These are phyloP conservation scores for Cairneyella variabilis DNA, from an alignment of 495 filamentous ascomycete species.

Conservation along the genomic window DNA sequence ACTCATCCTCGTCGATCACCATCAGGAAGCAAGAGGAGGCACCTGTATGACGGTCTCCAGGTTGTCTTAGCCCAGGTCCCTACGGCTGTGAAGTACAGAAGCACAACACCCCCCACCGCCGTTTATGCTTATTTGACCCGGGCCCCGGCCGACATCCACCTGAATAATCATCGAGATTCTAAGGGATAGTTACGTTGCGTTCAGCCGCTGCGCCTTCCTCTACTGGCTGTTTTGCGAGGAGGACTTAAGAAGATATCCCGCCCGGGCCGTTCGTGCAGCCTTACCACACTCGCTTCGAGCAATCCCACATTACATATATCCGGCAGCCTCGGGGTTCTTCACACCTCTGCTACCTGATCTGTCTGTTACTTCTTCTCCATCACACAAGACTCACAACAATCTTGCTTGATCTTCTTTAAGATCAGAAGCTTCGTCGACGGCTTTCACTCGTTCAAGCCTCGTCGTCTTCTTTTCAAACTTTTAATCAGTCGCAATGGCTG, in stretches of 20 bases:
- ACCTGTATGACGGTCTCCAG: too few species aligned
- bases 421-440: conserved; percentile 22
- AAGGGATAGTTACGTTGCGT: conserved; percentile 20
- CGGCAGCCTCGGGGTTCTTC: conserved; percentile 18
- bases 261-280: conserved; percentile 21
- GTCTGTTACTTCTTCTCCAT: conserved; percentile 10
- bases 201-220: conserved; percentile 18
- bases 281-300: conserved; percentile 25
- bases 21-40: background rate
- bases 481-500: conserved; percentile 51
- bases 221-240: conserved; percentile 12
- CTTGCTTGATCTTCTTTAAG: conserved; percentile 7
- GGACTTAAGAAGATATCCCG: too few species aligned
- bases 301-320: conserved; percentile 22
- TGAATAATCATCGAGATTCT: conserved; percentile 1
- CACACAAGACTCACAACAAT: background rate
- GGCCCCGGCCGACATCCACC: background rate
- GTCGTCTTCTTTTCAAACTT: conserved; percentile 15
- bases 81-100: too few species aligned
- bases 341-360: conserved; percentile 17
- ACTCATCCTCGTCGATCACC: background rate
- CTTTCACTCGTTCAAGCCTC: conserved; percentile 28
- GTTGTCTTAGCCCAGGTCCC: too few species aligned
- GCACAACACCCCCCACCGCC: background rate
- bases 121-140: conserved; percentile 18